phyloP scores from a whole-genome alignment of 495 filamentous ascomycete species.

The Lentithecium fluviatile region DNA sequence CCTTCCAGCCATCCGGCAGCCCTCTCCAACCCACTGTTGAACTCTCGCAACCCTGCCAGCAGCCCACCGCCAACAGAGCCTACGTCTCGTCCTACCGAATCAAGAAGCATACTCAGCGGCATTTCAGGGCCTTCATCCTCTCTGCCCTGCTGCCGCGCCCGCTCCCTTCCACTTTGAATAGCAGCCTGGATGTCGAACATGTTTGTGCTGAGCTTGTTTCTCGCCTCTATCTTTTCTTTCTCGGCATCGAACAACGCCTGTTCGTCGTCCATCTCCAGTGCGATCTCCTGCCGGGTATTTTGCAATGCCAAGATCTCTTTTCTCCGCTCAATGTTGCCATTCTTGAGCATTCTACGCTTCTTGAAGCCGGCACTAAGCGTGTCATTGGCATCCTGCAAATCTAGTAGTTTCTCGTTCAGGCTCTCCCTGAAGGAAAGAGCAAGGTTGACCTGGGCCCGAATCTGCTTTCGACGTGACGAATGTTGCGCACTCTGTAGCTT shows the following conservation, averaged over 20 bases:
- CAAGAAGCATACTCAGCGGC: conserved; percentile 27
- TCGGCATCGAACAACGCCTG: conserved; percentile 58
- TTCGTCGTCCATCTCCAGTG: conserved; percentile 67
- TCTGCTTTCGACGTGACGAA: background rate
- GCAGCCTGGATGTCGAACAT: conserved; percentile 32
- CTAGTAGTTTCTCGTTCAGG: conserved; percentile 11
- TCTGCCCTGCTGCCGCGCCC: conserved; percentile 14
- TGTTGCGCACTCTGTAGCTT: background rate
- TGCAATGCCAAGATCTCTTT: conserved; percentile 63
- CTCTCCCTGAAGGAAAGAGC: conserved; percentile 9
- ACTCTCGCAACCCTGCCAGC: conserved; percentile 4
- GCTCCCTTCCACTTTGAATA: conserved; percentile 16
- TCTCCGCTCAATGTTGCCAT: conserved; percentile 63
- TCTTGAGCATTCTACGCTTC: conserved; percentile 54
- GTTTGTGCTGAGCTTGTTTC: conserved; percentile 15
- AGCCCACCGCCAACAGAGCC: conserved; percentile 14
- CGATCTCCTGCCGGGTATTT: conserved; percentile 63
- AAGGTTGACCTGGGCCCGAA: conserved; percentile 1
- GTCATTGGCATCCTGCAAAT: conserved; percentile 24
- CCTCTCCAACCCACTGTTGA: conserved; percentile 29
- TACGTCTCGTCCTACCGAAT: conserved; percentile 13
- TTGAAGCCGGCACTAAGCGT: background rate
- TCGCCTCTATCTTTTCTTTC: conserved; percentile 15
- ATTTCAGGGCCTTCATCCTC: conserved; percentile 30
- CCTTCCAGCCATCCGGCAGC: conserved; percentile 26